These are phyloP conservation scores for Daldinia vernicosa DNA, from an alignment of 495 filamentous ascomycete species.

Conservation along the genomic window DNA sequence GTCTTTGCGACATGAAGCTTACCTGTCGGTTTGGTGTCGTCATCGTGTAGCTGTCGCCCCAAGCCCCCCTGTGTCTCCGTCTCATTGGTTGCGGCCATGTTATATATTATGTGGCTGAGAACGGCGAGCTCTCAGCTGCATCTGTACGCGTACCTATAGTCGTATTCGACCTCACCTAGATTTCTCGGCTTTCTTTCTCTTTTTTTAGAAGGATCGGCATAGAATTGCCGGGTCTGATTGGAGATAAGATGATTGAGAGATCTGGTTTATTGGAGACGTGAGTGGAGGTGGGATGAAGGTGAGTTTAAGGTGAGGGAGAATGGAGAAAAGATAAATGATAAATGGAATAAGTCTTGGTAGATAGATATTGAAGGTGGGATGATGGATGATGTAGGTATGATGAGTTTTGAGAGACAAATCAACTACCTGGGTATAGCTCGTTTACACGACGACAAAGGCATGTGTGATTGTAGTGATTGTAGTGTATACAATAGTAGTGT, in stretches of 20 bases:
- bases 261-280: conserved; percentile 18
- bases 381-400: conserved; percentile 41
- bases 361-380: conserved; percentile 19
- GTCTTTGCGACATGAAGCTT: conserved; percentile 29
- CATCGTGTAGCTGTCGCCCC: conserved; percentile 38
- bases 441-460: conserved; percentile 2
- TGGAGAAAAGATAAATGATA: conserved; percentile 4
- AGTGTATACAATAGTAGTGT: background rate
- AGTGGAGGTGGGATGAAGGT: conserved; percentile 14
- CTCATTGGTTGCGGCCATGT: conserved; percentile 36
- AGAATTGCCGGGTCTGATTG: conserved; percentile 13
- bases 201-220: conserved; percentile 34
- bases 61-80: conserved; percentile 23
- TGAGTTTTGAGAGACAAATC: conserved; percentile 14
- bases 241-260: conserved; percentile 22
- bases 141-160: conserved; percentile 21
- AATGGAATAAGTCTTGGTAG: background rate
- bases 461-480: background rate
- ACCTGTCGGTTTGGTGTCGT: conserved; percentile 39
- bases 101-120: conserved; percentile 31
- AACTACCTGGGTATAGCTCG: conserved; percentile 15
- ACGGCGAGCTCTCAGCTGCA: conserved; percentile 21
- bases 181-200: background rate
- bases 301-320: background rate
- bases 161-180: conserved; percentile 8